Conservation (phyloP, 805 yeast species). For the Kazachstania africana region DNA sequence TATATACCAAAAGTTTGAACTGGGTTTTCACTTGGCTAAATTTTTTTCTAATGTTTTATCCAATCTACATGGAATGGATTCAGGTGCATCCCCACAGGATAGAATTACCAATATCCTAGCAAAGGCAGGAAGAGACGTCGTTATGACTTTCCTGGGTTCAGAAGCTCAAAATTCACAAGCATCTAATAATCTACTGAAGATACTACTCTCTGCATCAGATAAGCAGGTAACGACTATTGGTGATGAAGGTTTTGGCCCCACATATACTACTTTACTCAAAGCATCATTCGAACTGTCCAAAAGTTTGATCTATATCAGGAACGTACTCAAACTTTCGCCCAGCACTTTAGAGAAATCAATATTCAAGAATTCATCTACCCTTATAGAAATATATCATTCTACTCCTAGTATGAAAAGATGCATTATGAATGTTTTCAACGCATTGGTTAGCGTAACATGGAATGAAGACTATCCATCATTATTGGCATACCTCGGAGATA, state of each 20-base stretch:
- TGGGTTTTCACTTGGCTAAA: conserved; percentile 44
- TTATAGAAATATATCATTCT: conserved; percentile 45
- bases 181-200: conserved; percentile 12
- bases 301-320: conserved; percentile 45
- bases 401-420: conserved; percentile 34
- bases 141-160: conserved; percentile 44
- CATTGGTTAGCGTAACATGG: conserved; percentile 47
- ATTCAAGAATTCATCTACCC: conserved; percentile 40
- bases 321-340: conserved; percentile 35
- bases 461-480: conserved; percentile 59
- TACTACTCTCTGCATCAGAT: conserved; percentile 9
- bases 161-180: conserved; percentile 38
- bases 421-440: conserved; percentile 45
- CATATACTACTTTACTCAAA: conserved; percentile 31
- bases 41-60: conserved; percentile 44
- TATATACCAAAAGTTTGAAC: conserved; percentile 44
- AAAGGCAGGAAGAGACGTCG: conserved; percentile 37
- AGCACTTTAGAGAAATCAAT: conserved; percentile 56
- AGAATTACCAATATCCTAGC: conserved; percentile 41
- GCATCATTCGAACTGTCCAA: conserved; percentile 45
- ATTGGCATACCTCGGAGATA: conserved; percentile 67
- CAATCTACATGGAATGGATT: conserved; percentile 45
- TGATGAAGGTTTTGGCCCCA: conserved; percentile 14
- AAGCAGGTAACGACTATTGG: conserved; percentile 24
- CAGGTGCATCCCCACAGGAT: conserved; percentile 24